Evolutionary conservation across 805 yeast species (phyloP), one percentile per base, ranked within the genome.

Genomic region (Candida fluviatilis): DNA sequence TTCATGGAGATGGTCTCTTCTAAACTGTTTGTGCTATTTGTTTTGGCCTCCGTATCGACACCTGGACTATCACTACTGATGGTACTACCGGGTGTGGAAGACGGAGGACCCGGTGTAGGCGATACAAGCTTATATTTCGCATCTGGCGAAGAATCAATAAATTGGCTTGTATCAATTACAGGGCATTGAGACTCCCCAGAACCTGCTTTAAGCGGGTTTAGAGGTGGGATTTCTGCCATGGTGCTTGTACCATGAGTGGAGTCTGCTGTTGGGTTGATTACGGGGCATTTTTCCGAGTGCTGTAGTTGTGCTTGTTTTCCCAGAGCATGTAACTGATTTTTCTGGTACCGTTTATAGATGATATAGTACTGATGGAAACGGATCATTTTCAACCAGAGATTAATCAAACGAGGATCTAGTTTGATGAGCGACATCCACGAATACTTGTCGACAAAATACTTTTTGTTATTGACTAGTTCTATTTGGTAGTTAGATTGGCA

Each of bases 321-420:
- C 29, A 13, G n/a, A 27, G 35, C 35, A 16, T 35, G 37, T 30
- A 39, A 31, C 29, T 17, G 28, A 26, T 46, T 42, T 27, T 31
- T 34, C 34, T 36, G 33, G 24, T 40, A 45, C 4, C 46, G 30
- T 43, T 66, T 67, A 50, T 63, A 68, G 31, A 55, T 43, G 39
- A 61, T 65, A 49, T 68, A 68, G 10, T 62, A 52, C 35, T 64
- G 66, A 45, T 67, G 74, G 41, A 68, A 49, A 36, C 56, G 61
- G 23, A 66, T 62, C 42, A 68, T 66, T 34, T 60, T 62, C 38
- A 48, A 56, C 74, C 74, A 68, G 32, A 68, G 52, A 3, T 58
- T 49, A 13, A 71, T 62, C 27, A 68, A 53, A 31, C 64, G 66
- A 0, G 69, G 69, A 44, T 68, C 74, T 13, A 66, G 37, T 36